Conservation (phyloP, 2,329 filamentous ascomycete species). For the Botrytis fabae region DNA sequence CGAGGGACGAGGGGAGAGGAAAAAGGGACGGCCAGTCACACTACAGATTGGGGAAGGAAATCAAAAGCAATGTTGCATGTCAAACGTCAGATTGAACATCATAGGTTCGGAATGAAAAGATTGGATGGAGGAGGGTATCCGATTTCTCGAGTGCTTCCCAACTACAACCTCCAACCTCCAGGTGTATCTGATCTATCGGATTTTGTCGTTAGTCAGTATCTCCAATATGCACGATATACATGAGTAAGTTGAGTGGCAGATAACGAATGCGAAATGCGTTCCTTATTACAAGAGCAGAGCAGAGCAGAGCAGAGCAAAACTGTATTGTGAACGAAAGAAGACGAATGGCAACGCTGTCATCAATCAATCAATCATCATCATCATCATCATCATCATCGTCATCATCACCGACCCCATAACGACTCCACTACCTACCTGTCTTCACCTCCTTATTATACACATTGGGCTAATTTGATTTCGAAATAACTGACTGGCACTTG, state of each 20-base stretch:
- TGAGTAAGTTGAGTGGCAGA: not conserved
- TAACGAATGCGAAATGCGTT: not conserved
- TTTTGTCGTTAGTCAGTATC: not conserved
- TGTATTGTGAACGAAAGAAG: not conserved
- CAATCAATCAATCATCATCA: conserved; percentile 6
- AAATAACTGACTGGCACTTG: not conserved
- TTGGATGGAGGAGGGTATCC: conserved; percentile 1
- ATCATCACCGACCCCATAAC: conserved; percentile 4
- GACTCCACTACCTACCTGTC: conserved; percentile 9
- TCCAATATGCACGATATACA: not conserved
- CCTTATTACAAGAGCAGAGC: not conserved
- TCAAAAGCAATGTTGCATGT: not conserved
- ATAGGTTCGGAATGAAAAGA: conserved; percentile 14
- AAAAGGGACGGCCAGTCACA: not conserved
- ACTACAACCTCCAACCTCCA: not conserved
- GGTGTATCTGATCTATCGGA: not conserved
- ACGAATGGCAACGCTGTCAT: conserved; percentile 14
- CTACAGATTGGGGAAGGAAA: not conserved
- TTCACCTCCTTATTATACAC: not conserved
- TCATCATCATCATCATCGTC: conserved; percentile 1
- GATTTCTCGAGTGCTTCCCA: not conserved
- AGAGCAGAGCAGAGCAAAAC: not conserved
- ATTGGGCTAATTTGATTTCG: not conserved
- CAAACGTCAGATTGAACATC: not conserved
- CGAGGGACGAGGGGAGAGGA: not conserved